These are phyloP conservation scores for Alternaria triticimaculans DNA, from an alignment of 2,329 filamentous ascomycete genomes.

Conservation along the genomic window DNA sequence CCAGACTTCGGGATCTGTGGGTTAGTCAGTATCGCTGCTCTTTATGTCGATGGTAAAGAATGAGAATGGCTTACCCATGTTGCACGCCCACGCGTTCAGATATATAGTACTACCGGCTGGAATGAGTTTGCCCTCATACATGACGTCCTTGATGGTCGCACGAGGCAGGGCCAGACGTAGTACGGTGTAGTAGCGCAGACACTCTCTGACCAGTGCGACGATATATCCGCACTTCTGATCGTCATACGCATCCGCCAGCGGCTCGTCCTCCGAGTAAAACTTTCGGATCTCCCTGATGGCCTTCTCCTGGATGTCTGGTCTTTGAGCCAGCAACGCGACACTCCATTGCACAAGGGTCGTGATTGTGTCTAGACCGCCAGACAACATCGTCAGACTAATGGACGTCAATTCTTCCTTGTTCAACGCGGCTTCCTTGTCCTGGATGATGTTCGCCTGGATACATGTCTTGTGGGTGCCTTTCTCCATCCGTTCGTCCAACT, in stretches of 20 bases:
- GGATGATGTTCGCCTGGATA: conserved; percentile 71
- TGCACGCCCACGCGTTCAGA: conserved; percentile 72
- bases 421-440: conserved; percentile 67
- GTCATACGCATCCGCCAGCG: conserved; percentile 66
- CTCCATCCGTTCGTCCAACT: conserved; percentile 66
- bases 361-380: conserved; percentile 70
- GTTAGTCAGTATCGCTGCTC: conserved; percentile 1
- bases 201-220: conserved; percentile 68
- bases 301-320: conserved; percentile 68
- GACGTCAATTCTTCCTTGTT: conserved; percentile 68
- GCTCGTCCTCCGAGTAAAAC: conserved; percentile 59
- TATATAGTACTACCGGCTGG: conserved; percentile 70
- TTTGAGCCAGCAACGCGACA: conserved; percentile 64
- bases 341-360: conserved; percentile 72
- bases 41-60: neutral
- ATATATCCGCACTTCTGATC: conserved; percentile 70
- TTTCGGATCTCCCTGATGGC: conserved; percentile 64
- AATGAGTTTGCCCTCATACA: conserved; percentile 64
- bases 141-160: conserved; percentile 65
- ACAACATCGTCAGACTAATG: conserved; percentile 73
- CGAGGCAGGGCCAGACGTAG: conserved; percentile 68
- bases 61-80: conserved; percentile 66
- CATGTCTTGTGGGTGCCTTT: conserved; percentile 68
- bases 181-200: conserved; percentile 68
- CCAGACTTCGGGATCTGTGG: conserved; percentile 62